Evolutionary conservation across 805 yeast genomes (phyloP), one percentile per base, ranked within the genome.

Genomic region (Lachancea quebecensis): DNA sequence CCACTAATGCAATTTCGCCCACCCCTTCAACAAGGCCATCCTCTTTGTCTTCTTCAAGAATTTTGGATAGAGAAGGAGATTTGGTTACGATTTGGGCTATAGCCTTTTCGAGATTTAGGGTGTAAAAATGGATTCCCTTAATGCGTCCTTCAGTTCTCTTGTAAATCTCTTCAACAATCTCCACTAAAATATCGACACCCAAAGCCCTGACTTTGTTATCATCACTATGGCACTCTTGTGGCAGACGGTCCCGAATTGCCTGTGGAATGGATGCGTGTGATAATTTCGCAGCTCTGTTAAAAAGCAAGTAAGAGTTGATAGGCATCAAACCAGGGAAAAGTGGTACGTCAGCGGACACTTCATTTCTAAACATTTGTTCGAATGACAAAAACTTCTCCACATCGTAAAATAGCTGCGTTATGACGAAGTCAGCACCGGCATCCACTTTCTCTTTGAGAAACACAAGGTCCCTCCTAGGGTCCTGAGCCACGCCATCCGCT

Each of bases 381-480:
- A 82, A 93, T 2, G 63, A 60, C 21, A 87, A 55, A 62, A 85
- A 89, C 60, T 83, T 83, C 42, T 77, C 79, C n/a, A 79, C 85
- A 62, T 91, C 96, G 61, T 83, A 91, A 59, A 93, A 91, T 57
- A 91, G 64, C 68, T 91, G 99, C 0, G 98, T 88, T 50, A 93
- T 78, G 42, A 93, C 78, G 60, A 88, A 93, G 58, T 88, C 95
- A 1, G 98, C 99, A 37, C 99, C 99, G 1, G 98, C 97, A 47
- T 81, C 75, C 18, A 91, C 75, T 63, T 93, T 93, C 53, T 87
- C 95, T 41, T 80, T 77, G 64, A 93, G 73, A 59, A 65, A 88
- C 6, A 93, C 91, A 39, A 91, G 58, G 64, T 91, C 99, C 39
- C 74, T 74, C 17, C 62, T 60, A 1, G 82, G 79, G 55, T 79